phyloP scores from a whole-genome alignment of 257 asterid species.

The Striga asiatica region DNA sequence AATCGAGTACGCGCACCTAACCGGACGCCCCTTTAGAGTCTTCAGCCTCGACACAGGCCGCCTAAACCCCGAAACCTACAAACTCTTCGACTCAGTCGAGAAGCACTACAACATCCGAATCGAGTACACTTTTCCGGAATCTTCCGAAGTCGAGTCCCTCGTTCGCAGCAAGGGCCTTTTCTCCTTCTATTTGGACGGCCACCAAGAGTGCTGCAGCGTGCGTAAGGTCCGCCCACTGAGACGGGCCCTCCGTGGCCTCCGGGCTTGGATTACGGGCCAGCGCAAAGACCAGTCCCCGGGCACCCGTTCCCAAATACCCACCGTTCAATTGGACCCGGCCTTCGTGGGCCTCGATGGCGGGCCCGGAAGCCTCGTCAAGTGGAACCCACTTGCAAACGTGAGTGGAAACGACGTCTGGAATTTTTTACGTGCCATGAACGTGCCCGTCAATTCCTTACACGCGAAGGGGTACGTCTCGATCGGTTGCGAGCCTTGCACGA shows the following conservation, averaged over 20 bases:
- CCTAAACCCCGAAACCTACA: slow-evolving; percentile 41
- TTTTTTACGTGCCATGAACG: slow-evolving; percentile 39
- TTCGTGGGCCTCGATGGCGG: slow-evolving; percentile 49
- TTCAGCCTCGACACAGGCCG: slow-evolving; percentile 51
- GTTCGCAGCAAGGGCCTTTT: slow-evolving; percentile 41
- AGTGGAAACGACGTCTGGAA: slow-evolving; percentile 38
- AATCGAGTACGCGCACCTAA: slow-evolving; percentile 40
- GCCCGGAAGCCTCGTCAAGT: slow-evolving; percentile 42
- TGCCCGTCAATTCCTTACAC: slow-evolving; percentile 39
- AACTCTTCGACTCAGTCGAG: slow-evolving; percentile 33
- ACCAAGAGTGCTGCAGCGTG: slow-evolving; percentile 48
- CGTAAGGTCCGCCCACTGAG: slow-evolving; percentile 40
- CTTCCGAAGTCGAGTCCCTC: slow-evolving; percentile 33
- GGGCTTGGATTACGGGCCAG: slow-evolving; percentile 50
- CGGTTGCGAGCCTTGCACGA: slow-evolving; percentile 49
- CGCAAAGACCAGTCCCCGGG: slow-evolving; percentile 53
- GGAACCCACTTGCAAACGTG: slow-evolving; percentile 43
- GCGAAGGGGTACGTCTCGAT: slow-evolving; percentile 35
- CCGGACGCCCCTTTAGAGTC: slow-evolving; percentile 43
- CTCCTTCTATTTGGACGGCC: slow-evolving; percentile 48
- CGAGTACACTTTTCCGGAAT: slow-evolving; percentile 45
- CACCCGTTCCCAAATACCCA: slow-evolving; percentile 39
- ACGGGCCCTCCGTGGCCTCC: slow-evolving; percentile 32
- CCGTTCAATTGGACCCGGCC: slow-evolving; percentile 42
- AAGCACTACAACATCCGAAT: slow-evolving; percentile 30